Percentiles rank a stretch among this genome's conserved stretches.
These are phyloP conservation scores for Zoysia japonica DNA, from an alignment of 176 grass and related monocot genomes.

Conservation along the genomic window DNA sequence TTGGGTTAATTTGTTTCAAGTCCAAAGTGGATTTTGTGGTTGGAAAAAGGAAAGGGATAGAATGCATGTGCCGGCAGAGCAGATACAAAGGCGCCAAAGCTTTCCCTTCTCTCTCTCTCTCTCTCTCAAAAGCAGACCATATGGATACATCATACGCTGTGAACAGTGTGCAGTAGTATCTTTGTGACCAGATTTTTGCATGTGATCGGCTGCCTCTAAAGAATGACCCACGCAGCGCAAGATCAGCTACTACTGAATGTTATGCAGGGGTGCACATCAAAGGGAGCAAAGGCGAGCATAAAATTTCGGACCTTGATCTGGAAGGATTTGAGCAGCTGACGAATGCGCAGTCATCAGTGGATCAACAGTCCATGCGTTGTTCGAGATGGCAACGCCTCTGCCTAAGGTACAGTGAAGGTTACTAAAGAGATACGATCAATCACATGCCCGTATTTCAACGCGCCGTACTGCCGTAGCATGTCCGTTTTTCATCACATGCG, in stretches of 20 bases:
- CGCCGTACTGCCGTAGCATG: background rate
- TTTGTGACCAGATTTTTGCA: slow-evolving; percentile 42
- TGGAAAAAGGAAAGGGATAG: slow-evolving; percentile 60
- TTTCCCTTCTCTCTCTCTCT: slow-evolving; percentile 42
- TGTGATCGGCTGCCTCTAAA: slow-evolving; percentile 53
- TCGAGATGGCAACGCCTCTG: background rate
- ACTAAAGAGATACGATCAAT: background rate
- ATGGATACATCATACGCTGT: background rate
- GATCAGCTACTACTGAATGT: slow-evolving; percentile 7
- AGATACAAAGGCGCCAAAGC: slow-evolving; percentile 63
- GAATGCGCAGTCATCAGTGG: slow-evolving; percentile 34
- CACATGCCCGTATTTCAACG: background rate
- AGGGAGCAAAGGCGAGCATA: slow-evolving; percentile 48
- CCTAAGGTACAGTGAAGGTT: background rate
- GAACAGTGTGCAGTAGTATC: slow-evolving; percentile 28
- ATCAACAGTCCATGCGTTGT: slow-evolving; percentile 1
- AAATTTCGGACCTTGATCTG: slow-evolving; percentile 49
- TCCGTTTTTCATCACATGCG: background rate
- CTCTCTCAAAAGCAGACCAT: slow-evolving; percentile 37
- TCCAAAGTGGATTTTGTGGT: slow-evolving; percentile 74
- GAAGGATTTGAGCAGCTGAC: slow-evolving; percentile 43
- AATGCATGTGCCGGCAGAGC: slow-evolving; percentile 83
- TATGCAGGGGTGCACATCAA: slow-evolving; percentile 41
- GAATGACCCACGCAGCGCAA: slow-evolving; percentile 31
- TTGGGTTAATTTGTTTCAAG: slow-evolving; percentile 4